Conservation (phyloP, 306 rosid genomes). For the Pueraria montana region DNA sequence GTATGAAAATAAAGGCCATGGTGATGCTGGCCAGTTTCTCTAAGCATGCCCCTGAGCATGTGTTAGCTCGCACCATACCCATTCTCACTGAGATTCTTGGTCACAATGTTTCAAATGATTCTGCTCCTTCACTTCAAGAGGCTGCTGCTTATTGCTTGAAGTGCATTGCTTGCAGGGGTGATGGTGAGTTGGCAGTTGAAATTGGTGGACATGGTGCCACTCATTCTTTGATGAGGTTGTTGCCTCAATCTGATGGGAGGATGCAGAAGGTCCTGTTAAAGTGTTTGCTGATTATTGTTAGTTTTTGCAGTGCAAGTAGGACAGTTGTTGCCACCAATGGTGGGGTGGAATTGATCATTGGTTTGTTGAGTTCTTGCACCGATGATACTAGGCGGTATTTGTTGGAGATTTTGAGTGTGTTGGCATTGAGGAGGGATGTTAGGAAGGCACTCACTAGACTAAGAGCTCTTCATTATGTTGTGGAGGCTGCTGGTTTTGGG, state of each 20-base stretch:
- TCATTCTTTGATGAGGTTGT: slow-evolving; percentile 46
- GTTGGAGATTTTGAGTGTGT: slow-evolving; percentile 63
- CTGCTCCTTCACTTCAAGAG: slow-evolving; percentile 48
- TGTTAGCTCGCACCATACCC: slow-evolving; percentile 51
- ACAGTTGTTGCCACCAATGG: slow-evolving; percentile 45
- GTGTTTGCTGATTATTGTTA: slow-evolving; percentile 55
- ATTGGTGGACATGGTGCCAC: slow-evolving; percentile 49
- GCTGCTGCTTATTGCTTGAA: slow-evolving; percentile 62
- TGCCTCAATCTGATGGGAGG: slow-evolving; percentile 48
- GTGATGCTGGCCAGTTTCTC: slow-evolving; percentile 45
- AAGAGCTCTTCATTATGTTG: slow-evolving; percentile 50
- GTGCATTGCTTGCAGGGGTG: slow-evolving; percentile 58
- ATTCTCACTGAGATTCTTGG: slow-evolving; percentile 52
- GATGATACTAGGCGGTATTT: slow-evolving; percentile 42
- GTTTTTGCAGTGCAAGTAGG: slow-evolving; percentile 52
- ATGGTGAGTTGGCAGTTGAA: slow-evolving; percentile 49
- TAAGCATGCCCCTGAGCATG: slow-evolving; percentile 53
- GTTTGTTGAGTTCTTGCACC: slow-evolving; percentile 43
- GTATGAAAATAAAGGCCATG: slow-evolving; percentile 50
- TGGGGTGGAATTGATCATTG: slow-evolving; percentile 48
- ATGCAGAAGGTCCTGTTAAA: slow-evolving; percentile 49
- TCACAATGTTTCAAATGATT: slow-evolving; percentile 35
- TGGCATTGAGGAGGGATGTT: slow-evolving; percentile 55
- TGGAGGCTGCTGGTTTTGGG: slow-evolving; percentile 63
- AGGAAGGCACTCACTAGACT: slow-evolving; percentile 53